phyloP scores from a whole-genome alignment of 2,329 filamentous ascomycete species.

The Apiospora pterosperma region DNA sequence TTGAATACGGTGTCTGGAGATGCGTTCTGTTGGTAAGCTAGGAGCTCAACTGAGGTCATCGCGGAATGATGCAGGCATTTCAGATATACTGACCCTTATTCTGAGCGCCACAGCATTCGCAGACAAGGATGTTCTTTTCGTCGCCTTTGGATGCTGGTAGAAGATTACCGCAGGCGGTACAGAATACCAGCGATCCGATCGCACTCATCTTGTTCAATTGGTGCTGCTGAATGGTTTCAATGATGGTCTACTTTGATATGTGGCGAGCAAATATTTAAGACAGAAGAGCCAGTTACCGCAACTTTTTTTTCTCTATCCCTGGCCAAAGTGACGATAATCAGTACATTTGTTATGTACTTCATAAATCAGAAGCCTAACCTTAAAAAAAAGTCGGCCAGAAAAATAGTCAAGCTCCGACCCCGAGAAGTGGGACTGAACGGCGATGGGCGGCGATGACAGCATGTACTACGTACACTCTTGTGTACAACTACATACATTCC shows the following conservation, averaged over 20 bases:
- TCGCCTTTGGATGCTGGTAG: conserved; percentile 77
- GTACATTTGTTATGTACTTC: not conserved
- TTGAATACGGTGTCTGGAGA: conserved; percentile 25
- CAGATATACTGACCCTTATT: conserved; percentile 65
- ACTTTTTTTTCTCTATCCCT: not conserved
- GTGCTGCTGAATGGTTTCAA: conserved; percentile 11
- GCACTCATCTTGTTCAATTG: conserved; percentile 65
- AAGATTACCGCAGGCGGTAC: conserved; percentile 87
- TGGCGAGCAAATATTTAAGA: not conserved
- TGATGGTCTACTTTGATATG: not conserved
- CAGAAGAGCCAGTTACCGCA: not conserved
- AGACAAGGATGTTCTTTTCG: conserved; percentile 71
- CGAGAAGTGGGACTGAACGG: not conserved
- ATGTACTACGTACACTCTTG: no score
- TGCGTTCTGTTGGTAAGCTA: not conserved
- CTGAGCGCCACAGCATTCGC: conserved; percentile 80
- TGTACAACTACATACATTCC: no score
- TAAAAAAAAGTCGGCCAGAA: not conserved
- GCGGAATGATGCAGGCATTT: not conserved
- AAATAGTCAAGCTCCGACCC: not conserved
- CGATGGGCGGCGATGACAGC: not conserved
- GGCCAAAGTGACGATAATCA: not conserved
- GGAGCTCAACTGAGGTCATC: not conserved
- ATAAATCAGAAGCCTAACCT: not conserved
- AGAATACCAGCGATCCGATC: conserved; percentile 90